Evolutionary conservation across 106 monocot species (phyloP), one percentile per base, ranked within the genome.

Genomic region (Acorus gramineus): DNA sequence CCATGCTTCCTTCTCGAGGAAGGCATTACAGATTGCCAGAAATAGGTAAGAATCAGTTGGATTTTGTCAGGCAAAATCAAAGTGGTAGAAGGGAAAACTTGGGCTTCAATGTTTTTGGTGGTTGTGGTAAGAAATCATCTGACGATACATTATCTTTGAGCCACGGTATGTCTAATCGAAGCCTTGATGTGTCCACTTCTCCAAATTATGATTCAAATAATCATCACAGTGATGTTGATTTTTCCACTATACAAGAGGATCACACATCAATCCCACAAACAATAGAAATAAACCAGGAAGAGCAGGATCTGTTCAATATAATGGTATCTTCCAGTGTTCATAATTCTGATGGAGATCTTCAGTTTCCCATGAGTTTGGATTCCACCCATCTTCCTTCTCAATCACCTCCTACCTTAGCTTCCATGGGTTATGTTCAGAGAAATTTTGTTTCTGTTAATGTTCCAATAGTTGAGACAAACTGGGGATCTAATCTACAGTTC

Each of bases 241-340:
- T 71, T 60, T 5, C 60, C 55, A 44, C 54, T 47, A 53, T 63
- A 50, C 66, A 65, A 4, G 86, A 78, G 47, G 89, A 82, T 11
- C 75, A 74, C 69, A 11, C 69, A 63, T 89, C 86, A 75, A 64
- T 69, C 46, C 73, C 81, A 12, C 71, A 86, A 65, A 50, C 67
- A 60, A 54, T 84, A 62, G 84, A 90, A 49, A 45, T 78, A 53
- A 66, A 71, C 46, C 87, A 83, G 61, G 82, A 90, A 66, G 81
- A 89, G 52, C 86, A 94, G 57, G 90, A 90, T 76, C 67, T 85
- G 50, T 62, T 95, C 44, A 95, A 95, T 64, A 64, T 80, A 74
- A 87, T 80, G 85, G 70, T 79, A 65, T 75, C 82, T 50, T 66
- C 78, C 7, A 78, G 71, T 11, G 14, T 79, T 4, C 75, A 87